Evolutionary conservation across 495 filamentous ascomycete genomes (phyloP).

Genomic region (Echria macrotheca): DNA sequence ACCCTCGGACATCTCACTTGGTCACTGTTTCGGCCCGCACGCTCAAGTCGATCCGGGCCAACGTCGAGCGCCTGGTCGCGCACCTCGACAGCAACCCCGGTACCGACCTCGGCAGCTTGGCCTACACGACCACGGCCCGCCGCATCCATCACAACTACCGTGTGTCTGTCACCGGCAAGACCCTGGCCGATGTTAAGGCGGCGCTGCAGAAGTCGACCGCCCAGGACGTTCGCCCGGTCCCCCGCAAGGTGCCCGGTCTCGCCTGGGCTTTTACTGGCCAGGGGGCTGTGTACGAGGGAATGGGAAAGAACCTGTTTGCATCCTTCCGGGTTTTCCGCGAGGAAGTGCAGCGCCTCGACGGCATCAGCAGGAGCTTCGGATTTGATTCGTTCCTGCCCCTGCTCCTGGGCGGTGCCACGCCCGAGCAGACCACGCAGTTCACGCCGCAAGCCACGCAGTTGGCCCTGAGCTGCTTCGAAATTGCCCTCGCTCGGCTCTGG

Average conservation of each 20-base stretch:
- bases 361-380: too few relatives aligned
- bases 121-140: neutral
- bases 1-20: conserved; percentile 49
- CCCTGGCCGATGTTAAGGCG: too few relatives aligned
- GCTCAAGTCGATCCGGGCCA: neutral
- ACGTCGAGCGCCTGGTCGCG: neutral
- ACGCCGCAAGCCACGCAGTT: conserved; percentile 75
- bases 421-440: conserved; percentile 51
- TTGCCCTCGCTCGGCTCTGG: conserved; percentile 81
- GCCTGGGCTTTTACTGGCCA: too few relatives aligned
- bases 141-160: neutral
- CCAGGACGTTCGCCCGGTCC: too few relatives aligned
- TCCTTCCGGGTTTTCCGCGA: too few relatives aligned
- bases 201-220: too few relatives aligned
- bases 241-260: too few relatives aligned
- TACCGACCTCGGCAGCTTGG: neutral
- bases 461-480: conserved; percentile 72
- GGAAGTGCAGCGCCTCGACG: too few relatives aligned
- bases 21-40: conserved; percentile 50
- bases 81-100: neutral
- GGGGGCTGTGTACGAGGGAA: too few relatives aligned
- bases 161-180: too few relatives aligned
- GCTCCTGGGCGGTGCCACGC: conserved; percentile 55
- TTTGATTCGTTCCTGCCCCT: too few relatives aligned
- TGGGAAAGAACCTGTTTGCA: too few relatives aligned